These are phyloP conservation scores for Lactarius deliciosus DNA, from an alignment of 768 basidiomycete genomes.

Conservation along the genomic window DNA sequence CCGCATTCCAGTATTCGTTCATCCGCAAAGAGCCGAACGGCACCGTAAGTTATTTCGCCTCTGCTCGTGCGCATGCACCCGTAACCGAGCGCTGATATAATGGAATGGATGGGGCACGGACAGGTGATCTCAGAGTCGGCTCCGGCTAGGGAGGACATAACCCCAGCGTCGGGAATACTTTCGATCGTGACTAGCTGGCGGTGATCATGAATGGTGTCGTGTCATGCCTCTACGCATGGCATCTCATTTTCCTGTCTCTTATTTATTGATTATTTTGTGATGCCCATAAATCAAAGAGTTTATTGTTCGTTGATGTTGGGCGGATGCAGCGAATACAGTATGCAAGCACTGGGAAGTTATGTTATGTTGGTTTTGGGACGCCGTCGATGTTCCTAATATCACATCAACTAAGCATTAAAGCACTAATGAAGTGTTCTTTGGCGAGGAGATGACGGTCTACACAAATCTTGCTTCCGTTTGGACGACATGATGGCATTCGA, in stretches of 20 bases:
- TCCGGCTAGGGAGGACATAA: conserved; percentile 52
- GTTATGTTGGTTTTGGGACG: not conserved
- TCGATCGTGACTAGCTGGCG: conserved; percentile 48
- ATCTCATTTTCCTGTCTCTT: no score
- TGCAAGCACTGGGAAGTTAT: not conserved
- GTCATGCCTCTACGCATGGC: not conserved
- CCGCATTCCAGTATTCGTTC: conserved; percentile 58
- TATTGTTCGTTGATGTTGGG: not conserved
- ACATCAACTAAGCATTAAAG: no score
- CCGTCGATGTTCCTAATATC: no score
- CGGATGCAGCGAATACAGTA: not conserved
- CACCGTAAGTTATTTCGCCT: conserved; percentile 39
- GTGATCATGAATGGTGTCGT: conserved; percentile 30
- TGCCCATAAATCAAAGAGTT: not conserved
- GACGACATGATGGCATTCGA: no score
- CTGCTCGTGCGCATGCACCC: not conserved
- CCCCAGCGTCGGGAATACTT: conserved; percentile 34
- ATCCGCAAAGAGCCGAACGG: conserved; percentile 55
- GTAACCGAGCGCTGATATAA: conserved; percentile 32
- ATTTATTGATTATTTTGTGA: no score
- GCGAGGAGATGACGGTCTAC: no score
- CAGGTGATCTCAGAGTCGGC: conserved; percentile 58
- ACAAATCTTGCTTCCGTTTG: no score
- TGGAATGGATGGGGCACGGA: not conserved
- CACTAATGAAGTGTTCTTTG: no score